phyloP scores from a whole-genome alignment of 2,329 filamentous ascomycete genomes.

The Cladosporium sp. region DNA sequence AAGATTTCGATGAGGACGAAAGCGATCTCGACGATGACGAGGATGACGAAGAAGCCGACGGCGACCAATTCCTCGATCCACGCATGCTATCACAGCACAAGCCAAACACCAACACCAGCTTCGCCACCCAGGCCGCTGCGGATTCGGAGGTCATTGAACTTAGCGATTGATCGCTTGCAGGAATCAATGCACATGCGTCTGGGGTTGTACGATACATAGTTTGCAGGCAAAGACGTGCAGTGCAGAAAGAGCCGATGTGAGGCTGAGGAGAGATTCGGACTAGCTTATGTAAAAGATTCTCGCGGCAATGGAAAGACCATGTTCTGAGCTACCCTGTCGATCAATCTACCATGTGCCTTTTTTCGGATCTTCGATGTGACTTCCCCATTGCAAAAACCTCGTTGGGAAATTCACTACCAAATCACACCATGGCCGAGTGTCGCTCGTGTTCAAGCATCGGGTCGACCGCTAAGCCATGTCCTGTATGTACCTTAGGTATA shows the following conservation, averaged over 20 bases:
- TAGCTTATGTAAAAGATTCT: not conserved
- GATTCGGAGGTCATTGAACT: slow-evolving; percentile 30
- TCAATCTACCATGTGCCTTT: not conserved
- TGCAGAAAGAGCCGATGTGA: not conserved
- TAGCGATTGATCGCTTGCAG: slow-evolving; percentile 26
- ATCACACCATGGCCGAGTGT: too few relatives aligned
- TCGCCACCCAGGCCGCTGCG: not conserved
- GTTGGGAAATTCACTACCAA: too few relatives aligned
- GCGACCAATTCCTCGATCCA: slow-evolving; percentile 11
- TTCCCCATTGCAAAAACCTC: too few relatives aligned
- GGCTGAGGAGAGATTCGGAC: not conserved
- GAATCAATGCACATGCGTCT: not conserved
- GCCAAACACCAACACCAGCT: slow-evolving; percentile 25
- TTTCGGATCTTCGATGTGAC: too few relatives aligned
- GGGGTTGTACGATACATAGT: not conserved
- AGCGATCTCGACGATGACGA: slow-evolving; percentile 22
- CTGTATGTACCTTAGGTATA: too few relatives aligned
- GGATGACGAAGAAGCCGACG: slow-evolving; percentile 23
- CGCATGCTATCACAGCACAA: slow-evolving; percentile 8
- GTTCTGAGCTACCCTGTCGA: not conserved
- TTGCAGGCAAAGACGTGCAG: not conserved
- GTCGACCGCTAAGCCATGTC: too few relatives aligned
- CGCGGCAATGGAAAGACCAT: not conserved
- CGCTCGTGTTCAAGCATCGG: too few relatives aligned
- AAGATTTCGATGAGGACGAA: slow-evolving; percentile 19